Evolutionary conservation across 495 filamentous ascomycete species (phyloP), one percentile per base, ranked within the genome.

Genomic region (Penicillium psychrofluorescens): DNA sequence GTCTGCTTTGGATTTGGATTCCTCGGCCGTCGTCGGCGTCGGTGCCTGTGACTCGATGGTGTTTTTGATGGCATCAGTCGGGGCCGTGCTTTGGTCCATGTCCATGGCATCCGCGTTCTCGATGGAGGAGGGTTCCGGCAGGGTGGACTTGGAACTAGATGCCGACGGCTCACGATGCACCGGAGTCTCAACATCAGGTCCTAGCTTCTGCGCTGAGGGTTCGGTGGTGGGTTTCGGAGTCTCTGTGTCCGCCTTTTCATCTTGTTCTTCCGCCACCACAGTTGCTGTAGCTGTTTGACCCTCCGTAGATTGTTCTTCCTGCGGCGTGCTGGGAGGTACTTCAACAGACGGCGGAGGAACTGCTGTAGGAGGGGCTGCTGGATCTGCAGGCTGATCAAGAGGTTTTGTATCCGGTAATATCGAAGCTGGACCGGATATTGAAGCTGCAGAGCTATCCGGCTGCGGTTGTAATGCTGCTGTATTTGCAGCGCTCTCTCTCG

Each of bases 161-260:
- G n/a, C 11, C 14, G 32, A 47, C 52, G 42, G 9, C 44, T 43
- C 33, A 31, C 34, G 37, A 8, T 35, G 38, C 8, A 22, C 33
- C n/a, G 36, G 29, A 7, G 43, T 51, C 27, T 59, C 53, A 28
- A 55, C 55, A 9, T 34, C 35, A 35, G 51, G 41, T 8, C 30
- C 11, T 14, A 38, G 36, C 10, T 45, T 15, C 5, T 34, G 44
- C 9, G 28, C 13, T 9, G 41, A 31, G 22, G 29, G 31, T 15
- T n/a, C 36, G 22, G 29, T 13, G 12, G 22, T 10, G 13, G 15
- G 15, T 28, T 34, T 14, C 11, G 39, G 27, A n/a, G 35, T 2
- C 28, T 46, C 27, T 10, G 28, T 10, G 11, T 44, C 30, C 15
- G 36, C 36, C 11, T 29, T 13, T 16, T 11, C 29, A 13, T 30